Percentiles rank a stretch among this genome's conserved stretches.
Conservation (phyloP, 441 rosid genomes). For the Erodium moschatum region DNA sequence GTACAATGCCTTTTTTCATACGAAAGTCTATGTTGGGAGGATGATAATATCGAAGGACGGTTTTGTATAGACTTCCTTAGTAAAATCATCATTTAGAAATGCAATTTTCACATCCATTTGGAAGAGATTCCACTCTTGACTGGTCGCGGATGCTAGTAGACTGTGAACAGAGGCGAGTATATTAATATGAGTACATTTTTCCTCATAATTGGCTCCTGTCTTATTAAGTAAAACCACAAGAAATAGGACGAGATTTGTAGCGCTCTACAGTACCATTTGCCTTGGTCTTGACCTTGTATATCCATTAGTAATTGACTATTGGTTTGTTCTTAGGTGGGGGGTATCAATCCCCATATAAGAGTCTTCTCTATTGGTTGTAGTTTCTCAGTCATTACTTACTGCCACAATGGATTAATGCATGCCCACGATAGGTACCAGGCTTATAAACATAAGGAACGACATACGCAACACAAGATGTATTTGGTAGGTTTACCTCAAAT, state of each 20-base stretch:
- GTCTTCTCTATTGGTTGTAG: background rate
- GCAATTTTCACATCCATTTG: background rate
- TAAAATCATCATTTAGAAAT: too few relatives aligned
- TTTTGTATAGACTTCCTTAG: too few relatives aligned
- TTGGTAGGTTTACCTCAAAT: background rate
- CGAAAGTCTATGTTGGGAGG: too few relatives aligned
- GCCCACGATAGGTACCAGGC: background rate
- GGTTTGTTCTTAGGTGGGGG: background rate
- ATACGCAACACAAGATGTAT: too few relatives aligned
- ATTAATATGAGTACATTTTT: background rate
- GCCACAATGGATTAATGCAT: background rate
- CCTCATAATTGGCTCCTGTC: background rate
- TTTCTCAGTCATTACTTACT: background rate
- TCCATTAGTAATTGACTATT: background rate
- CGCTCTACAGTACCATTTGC: background rate
- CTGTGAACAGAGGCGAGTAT: background rate
- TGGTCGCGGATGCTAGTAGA: background rate
- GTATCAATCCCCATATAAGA: background rate
- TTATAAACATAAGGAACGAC: background rate
- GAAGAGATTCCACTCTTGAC: background rate
- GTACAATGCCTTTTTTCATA: too few relatives aligned
- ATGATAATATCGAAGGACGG: too few relatives aligned
- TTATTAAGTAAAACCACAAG: background rate
- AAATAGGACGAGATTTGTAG: background rate
- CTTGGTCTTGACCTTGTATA: background rate